Evolutionary conservation across 2,329 filamentous ascomycete species (phyloP).

Genomic region (Stagonosporopsis rhizophila): DNA sequence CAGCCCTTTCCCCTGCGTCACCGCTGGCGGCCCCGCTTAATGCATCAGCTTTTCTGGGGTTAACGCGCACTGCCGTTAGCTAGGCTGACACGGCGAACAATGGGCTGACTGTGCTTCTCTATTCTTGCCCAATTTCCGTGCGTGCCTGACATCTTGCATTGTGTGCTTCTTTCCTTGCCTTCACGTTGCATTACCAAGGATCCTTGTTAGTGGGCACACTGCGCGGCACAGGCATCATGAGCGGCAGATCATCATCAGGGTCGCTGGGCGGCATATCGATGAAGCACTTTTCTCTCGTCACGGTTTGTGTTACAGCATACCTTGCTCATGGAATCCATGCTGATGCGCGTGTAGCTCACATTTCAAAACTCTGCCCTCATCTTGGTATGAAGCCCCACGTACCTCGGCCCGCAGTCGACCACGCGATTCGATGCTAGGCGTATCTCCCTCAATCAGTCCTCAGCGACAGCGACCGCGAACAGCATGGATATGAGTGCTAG

Average conservation of each 20-base stretch:
- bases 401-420: conserved; percentile 4
- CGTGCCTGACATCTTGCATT: background rate
- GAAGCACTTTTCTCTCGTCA: conserved; percentile 72
- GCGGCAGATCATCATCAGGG: conserved; percentile 19
- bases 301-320: conserved; percentile 55
- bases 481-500: background rate
- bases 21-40: background rate
- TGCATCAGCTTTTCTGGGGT: conserved; percentile 6
- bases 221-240: conserved; percentile 10
- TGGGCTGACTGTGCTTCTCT: conserved; percentile 1
- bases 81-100: conserved; percentile 5
- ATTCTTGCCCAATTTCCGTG: background rate
- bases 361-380: conserved; percentile 82
- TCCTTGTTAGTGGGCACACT: background rate
- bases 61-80: conserved; percentile 1
- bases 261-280: conserved; percentile 64
- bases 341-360: conserved; percentile 65
- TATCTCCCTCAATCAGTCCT: background rate
- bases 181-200: background rate
- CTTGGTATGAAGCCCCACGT: conserved; percentile 60
- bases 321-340: conserved; percentile 2
- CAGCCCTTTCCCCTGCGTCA: conserved; percentile 12
- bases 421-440: conserved; percentile 2
- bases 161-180: background rate
- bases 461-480: background rate